phyloP scores from a whole-genome alignment of 305 asterid genomes.

The Vinca major region DNA sequence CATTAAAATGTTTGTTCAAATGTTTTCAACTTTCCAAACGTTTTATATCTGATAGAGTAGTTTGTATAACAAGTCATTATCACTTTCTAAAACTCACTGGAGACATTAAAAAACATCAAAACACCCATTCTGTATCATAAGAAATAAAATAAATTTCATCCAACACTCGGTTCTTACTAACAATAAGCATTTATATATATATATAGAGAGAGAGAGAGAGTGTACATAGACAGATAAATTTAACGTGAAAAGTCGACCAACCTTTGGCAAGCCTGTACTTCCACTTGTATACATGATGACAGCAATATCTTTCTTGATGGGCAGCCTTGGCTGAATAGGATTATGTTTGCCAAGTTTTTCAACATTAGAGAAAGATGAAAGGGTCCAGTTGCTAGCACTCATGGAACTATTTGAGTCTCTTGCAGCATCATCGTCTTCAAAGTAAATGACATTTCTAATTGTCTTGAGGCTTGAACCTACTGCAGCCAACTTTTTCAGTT shows the following conservation, averaged over 20 bases:
- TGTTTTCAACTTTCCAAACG: not conserved
- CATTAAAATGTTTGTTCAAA: not conserved
- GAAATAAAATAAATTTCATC: not conserved
- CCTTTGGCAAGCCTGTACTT: conserved; percentile 93
- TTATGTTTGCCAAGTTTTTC: conserved; percentile 57
- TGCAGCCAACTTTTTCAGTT: conserved; percentile 60
- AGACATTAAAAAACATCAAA: not conserved
- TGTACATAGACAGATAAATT: not conserved
- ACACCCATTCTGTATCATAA: not conserved
- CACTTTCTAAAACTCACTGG: not conserved
- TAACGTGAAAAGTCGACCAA: conserved; percentile 18
- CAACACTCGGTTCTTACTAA: not conserved
- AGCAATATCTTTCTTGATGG: conserved; percentile 68
- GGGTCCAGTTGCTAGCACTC: conserved; percentile 39
- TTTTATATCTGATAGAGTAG: not conserved
- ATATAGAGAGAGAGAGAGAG: too few species aligned
- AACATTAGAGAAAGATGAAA: conserved; percentile 53
- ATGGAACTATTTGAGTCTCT: conserved; percentile 28
- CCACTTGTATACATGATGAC: conserved; percentile 93
- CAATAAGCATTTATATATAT: not conserved
- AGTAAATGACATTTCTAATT: conserved; percentile 47
- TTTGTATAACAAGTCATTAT: not conserved
- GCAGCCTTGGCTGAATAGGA: conserved; percentile 46
- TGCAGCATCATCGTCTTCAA: conserved; percentile 48
- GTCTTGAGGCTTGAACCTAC: conserved; percentile 51